Evolutionary conservation across 257 asterid species (phyloP).

Genomic region (Forsythia viridissima): DNA sequence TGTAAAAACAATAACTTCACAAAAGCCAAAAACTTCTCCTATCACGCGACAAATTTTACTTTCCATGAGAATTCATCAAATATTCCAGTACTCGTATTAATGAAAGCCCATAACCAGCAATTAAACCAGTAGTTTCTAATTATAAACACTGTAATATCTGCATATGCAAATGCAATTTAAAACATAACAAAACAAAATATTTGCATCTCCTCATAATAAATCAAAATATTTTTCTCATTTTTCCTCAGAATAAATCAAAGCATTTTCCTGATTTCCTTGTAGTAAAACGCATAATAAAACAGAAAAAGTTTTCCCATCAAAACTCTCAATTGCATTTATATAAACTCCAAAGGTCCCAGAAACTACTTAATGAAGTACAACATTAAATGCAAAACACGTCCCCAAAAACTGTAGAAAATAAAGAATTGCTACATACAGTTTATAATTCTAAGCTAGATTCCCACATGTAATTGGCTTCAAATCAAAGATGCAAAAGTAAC

Average conservation of each 20-base stretch:
- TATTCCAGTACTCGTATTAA: background rate
- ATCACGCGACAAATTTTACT: background rate
- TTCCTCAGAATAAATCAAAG: background rate
- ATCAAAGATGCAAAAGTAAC: conserved; percentile 1
- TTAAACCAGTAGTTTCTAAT: background rate
- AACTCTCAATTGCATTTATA: background rate
- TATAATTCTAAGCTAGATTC: background rate
- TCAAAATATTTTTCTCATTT: too few relatives aligned
- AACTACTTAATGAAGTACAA: background rate
- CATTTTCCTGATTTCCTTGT: background rate
- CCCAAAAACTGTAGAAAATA: background rate
- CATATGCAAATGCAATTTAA: background rate
- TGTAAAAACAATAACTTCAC: background rate
- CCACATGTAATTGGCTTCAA: too few relatives aligned
- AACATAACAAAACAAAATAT: background rate
- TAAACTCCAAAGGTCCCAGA: background rate
- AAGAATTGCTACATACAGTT: background rate
- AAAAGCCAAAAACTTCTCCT: background rate
- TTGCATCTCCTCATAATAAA: background rate
- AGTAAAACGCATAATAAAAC: background rate
- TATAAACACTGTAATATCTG: background rate
- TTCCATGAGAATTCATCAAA: background rate
- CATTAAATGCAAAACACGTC: background rate
- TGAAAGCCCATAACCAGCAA: background rate
- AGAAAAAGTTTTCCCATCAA: background rate